These are phyloP conservation scores for Solanum chiquidenum DNA, from an alignment of 257 asterid genomes.

Conservation along the genomic window DNA sequence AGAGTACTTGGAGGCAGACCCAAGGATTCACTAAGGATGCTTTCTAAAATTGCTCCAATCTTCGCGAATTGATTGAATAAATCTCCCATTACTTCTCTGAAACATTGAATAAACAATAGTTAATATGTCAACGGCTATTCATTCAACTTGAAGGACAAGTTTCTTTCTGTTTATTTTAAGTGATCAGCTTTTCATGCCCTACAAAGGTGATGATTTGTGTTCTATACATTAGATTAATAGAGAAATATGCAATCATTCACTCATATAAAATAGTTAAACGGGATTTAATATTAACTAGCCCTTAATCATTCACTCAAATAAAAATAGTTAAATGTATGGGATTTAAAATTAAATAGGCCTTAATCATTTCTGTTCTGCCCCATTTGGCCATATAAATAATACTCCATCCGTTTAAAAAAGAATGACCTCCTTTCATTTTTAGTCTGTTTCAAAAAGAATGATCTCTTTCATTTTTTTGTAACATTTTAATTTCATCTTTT, in stretches of 20 bases:
- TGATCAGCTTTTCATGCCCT: not conserved
- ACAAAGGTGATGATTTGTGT: not conserved
- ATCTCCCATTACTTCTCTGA: constrained; percentile 34
- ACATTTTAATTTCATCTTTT: too few relatives aligned
- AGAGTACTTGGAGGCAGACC: constrained; percentile 34
- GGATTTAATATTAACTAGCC: not conserved
- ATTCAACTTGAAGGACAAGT: not conserved
- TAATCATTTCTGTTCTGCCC: not conserved
- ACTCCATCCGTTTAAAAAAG: too few relatives aligned
- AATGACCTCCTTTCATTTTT: too few relatives aligned
- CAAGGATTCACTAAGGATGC: constrained; percentile 40
- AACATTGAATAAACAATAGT: not conserved
- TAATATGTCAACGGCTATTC: not conserved
- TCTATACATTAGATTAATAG: not conserved
- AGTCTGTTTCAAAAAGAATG: too few relatives aligned
- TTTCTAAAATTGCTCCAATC: constrained; percentile 23
- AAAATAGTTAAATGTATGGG: not conserved
- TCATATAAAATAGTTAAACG: not conserved
- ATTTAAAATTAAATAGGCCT: not conserved
- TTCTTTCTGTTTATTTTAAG: not conserved
- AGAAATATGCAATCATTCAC: not conserved
- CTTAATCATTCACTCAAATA: not conserved
- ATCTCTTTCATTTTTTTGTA: too few relatives aligned
- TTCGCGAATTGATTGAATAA: constrained; percentile 22
- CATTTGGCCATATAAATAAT: not conserved